Evolutionary conservation across 768 basidiomycete genomes (phyloP).

Genomic region (Dacryopinax spathularia): DNA sequence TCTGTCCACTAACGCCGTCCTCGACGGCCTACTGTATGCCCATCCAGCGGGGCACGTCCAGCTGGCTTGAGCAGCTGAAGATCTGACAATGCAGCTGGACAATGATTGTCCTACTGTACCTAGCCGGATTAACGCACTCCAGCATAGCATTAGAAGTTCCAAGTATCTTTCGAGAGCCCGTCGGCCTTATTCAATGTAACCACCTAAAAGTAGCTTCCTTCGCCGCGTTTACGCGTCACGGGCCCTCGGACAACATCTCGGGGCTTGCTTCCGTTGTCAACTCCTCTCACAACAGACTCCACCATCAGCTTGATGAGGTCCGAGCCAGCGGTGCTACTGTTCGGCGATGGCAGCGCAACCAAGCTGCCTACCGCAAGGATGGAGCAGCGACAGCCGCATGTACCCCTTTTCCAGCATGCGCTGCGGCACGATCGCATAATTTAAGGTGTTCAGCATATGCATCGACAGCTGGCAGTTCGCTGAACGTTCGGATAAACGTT

Average conservation of each 20-base stretch:
- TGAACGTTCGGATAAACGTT: too few species aligned
- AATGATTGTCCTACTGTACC: too few species aligned
- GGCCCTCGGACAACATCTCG: neutral
- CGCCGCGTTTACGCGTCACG: neutral
- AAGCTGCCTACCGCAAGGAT: too few species aligned
- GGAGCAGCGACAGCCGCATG: too few species aligned
- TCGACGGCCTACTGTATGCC: neutral
- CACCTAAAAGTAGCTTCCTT: neutral
- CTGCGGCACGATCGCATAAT: too few species aligned
- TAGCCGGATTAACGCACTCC: neutral
- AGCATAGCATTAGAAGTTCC: too few species aligned
- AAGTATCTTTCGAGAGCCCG: too few species aligned
- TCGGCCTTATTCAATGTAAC: neutral
- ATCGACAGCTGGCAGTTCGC: too few species aligned
- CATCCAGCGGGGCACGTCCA: neutral
- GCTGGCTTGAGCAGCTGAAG: neutral
- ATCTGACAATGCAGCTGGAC: neutral
- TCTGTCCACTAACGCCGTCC: neutral
- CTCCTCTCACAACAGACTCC: neutral
- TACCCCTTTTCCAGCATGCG: too few species aligned
- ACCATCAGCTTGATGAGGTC: neutral
- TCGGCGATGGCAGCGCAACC: too few species aligned
- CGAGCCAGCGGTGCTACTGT: too few species aligned
- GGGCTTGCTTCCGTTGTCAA: slow-evolving; percentile 1
- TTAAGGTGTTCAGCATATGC: neutral